Conservation (phyloP, 2,329 filamentous ascomycete genomes). For the Hymenoscyphus occultus region DNA sequence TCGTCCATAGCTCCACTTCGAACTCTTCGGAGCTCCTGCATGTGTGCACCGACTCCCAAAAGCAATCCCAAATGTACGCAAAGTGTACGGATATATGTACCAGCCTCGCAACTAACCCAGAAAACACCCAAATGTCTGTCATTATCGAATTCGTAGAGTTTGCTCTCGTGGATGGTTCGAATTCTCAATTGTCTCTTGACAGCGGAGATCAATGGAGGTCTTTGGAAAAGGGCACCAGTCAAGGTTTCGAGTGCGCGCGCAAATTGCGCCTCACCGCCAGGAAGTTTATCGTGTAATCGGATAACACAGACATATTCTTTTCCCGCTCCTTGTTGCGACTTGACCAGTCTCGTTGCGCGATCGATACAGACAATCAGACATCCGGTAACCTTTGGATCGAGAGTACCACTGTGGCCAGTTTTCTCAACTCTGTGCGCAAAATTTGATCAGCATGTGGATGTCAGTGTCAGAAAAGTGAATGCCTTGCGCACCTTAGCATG, state of each 20-base stretch:
- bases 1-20: conserved; percentile 94
- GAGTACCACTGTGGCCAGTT: conserved; percentile 96
- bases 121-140: conserved; percentile 96
- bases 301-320: conserved; percentile 99
- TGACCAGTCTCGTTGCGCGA: conserved; percentile 94
- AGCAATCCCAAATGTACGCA: conserved; percentile 85
- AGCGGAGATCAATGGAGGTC: conserved; percentile 93
- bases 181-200: conserved; percentile 99
- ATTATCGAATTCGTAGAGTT: conserved; percentile 96
- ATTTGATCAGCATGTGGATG: conserved; percentile 22
- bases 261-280: conserved; percentile 89
- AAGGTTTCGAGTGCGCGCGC: conserved; percentile 91
- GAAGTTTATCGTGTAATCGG: conserved; percentile 90
- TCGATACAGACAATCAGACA: conserved; percentile 95
- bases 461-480: not conserved
- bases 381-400: conserved; percentile 97
- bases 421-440: conserved; percentile 69
- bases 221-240: conserved; percentile 95
- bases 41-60: conserved; percentile 84
- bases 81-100: conserved; percentile 97
- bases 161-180: conserved; percentile 96
- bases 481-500: conserved; percentile 69
- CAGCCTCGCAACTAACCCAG: conserved; percentile 98
- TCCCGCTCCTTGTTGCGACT: conserved; percentile 97
- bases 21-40: conserved; percentile 96